These are phyloP conservation scores for Hypocreales sp. DNA, from an alignment of 2,329 filamentous ascomycete genomes.

Conservation along the genomic window DNA sequence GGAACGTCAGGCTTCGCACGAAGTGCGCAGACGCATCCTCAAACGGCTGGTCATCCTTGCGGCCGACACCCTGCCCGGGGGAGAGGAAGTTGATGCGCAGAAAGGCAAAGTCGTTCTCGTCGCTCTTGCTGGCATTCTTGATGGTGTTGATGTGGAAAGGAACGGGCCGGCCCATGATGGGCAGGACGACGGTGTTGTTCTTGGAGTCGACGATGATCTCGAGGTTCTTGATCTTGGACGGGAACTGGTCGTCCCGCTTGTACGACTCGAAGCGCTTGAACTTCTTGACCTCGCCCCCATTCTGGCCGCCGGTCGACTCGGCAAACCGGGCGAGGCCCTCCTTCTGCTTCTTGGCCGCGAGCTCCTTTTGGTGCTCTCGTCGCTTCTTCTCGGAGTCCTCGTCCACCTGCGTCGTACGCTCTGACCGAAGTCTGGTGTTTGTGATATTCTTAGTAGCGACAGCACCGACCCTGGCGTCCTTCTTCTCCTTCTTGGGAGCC, in stretches of 20 bases:
- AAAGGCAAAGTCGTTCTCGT: constrained; percentile 87
- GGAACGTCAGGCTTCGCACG: constrained; percentile 85
- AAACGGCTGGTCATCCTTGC: constrained; percentile 95
- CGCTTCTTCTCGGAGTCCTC: constrained; percentile 81
- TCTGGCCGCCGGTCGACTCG: constrained; percentile 69
- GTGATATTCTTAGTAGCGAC: constrained; percentile 93
- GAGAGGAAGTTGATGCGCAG: constrained; percentile 95
- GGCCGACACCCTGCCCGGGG: constrained; percentile 88
- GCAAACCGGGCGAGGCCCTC: constrained; percentile 77
- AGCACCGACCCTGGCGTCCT: constrained; percentile 65
- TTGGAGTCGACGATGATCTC: constrained; percentile 84
- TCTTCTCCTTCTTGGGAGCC: constrained; percentile 81
- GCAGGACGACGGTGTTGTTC: constrained; percentile 77
- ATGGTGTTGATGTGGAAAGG: constrained; percentile 97
- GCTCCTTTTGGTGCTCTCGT: constrained; percentile 83
- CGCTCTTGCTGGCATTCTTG: constrained; percentile 97
- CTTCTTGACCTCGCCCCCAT: constrained; percentile 89
- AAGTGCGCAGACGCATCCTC: constrained; percentile 95
- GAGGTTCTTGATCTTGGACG: constrained; percentile 65
- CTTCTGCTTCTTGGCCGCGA: constrained; percentile 73
- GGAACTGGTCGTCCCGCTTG: constrained; percentile 92
- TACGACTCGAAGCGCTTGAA: constrained; percentile 99
- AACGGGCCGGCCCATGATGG: constrained; percentile 93
- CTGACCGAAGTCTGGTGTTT: constrained; percentile 79
- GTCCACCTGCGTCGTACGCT: constrained; percentile 74